A percentile compares a stretch with the other conserved stretches of the same genome.
These are phyloP conservation scores for Tricholoma sp. DNA, from an alignment of 768 basidiomycete species.

Conservation along the genomic window DNA sequence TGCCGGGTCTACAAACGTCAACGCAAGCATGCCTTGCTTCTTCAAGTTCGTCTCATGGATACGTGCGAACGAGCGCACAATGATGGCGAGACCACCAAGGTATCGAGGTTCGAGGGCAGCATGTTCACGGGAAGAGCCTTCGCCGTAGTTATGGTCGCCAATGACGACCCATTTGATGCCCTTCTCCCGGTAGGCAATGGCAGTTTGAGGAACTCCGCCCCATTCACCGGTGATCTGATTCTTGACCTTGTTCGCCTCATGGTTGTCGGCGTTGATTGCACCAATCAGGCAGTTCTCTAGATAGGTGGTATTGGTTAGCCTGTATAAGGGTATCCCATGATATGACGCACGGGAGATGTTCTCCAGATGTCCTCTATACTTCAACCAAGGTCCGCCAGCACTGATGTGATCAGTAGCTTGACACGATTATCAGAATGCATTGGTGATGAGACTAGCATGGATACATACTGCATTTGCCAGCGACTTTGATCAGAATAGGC, in stretches of 20 bases:
- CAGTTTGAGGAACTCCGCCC: constrained; percentile 81
- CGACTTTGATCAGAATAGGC: constrained; percentile 95
- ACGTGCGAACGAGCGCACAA: constrained; percentile 94
- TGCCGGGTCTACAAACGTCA: constrained; percentile 86
- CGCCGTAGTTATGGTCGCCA: constrained; percentile 95
- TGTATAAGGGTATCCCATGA: not conserved
- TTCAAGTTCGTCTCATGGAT: constrained; percentile 99
- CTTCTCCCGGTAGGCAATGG: constrained; percentile 81
- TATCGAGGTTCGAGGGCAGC: constrained; percentile 94
- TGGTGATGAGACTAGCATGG: constrained; percentile 1
- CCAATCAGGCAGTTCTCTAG: constrained; percentile 96
- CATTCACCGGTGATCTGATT: constrained; percentile 87
- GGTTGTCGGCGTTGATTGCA: constrained; percentile 93
- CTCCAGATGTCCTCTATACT: constrained; percentile 97
- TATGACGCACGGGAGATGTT: constrained; percentile 84
- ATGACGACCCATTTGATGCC: constrained; percentile 97
- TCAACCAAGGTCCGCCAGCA: constrained; percentile 98
- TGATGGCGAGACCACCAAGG: constrained; percentile 93
- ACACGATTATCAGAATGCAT: not conserved
- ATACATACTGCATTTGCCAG: constrained; percentile 95
- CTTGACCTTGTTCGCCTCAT: constrained; percentile 93
- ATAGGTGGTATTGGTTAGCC: constrained; percentile 6
- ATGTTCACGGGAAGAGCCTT: constrained; percentile 97
- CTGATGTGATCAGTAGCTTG: constrained; percentile 89
- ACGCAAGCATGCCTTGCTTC: constrained; percentile 98